Evolutionary conservation across 2,329 filamentous ascomycete species (phyloP).

Genomic region (Neopestalotiopsis rosae): DNA sequence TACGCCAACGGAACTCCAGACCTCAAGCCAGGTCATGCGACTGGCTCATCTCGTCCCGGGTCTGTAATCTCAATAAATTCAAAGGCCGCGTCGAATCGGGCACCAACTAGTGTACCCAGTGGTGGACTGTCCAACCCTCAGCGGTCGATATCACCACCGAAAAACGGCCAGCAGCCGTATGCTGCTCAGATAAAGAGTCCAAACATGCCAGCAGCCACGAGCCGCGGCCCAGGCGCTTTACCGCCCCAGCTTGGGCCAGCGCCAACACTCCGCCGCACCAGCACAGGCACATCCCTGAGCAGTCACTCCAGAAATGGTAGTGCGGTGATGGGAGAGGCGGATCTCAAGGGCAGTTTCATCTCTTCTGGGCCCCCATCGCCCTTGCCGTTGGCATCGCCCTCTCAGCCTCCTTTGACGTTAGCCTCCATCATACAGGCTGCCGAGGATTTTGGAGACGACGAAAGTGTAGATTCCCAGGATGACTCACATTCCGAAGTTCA

Average conservation of each 20-base stretch:
- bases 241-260: slow-evolving; percentile 43
- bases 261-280: slow-evolving; percentile 46
- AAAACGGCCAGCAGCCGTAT: slow-evolving; percentile 36
- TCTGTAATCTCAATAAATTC: slow-evolving; percentile 54
- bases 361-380: slow-evolving; percentile 33
- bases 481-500: slow-evolving; percentile 44
- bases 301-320: slow-evolving; percentile 49
- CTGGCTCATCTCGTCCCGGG: slow-evolving; percentile 44
- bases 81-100: slow-evolving; percentile 46
- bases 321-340: slow-evolving; percentile 30
- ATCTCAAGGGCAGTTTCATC: slow-evolving; percentile 10
- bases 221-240: slow-evolving; percentile 40
- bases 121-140: slow-evolving; percentile 35
- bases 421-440: slow-evolving; percentile 62
- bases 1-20: slow-evolving; percentile 73
- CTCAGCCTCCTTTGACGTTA: slow-evolving; percentile 51
- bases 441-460: slow-evolving; percentile 51
- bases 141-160: slow-evolving; percentile 59
- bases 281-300: slow-evolving; percentile 45
- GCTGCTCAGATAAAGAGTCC: slow-evolving; percentile 25
- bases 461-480: slow-evolving; percentile 33
- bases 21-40: slow-evolving; percentile 40
- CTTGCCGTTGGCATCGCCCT: slow-evolving; percentile 37
- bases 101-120: slow-evolving; percentile 34
- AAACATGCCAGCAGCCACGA: slow-evolving; percentile 29